Percentiles rank a stretch among this genome's conserved stretches.
Evolutionary conservation across 2,329 filamentous ascomycete genomes (phyloP).

Genomic region (Coleophoma cylindrospora): DNA sequence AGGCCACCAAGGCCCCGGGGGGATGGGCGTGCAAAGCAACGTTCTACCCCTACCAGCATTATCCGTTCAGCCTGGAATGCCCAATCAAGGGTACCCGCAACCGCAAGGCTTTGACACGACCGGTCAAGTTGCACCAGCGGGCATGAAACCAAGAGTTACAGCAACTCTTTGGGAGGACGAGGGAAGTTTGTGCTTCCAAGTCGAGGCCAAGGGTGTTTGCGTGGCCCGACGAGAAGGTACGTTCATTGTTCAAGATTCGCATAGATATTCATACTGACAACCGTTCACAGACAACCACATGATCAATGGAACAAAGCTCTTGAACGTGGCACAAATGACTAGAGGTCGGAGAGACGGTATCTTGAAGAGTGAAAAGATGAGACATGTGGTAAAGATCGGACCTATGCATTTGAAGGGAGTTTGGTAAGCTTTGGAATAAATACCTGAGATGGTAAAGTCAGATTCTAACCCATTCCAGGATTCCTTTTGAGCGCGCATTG

Average conservation of each 20-base stretch:
- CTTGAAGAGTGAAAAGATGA: slow-evolving; percentile 93
- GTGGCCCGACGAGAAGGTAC: slow-evolving; percentile 88
- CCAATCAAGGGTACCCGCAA: slow-evolving; percentile 42
- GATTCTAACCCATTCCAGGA: slow-evolving; percentile 52
- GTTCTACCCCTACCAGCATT: slow-evolving; percentile 62
- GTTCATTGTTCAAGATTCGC: slow-evolving; percentile 13
- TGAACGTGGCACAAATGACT: slow-evolving; percentile 98
- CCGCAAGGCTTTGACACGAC: slow-evolving; percentile 65
- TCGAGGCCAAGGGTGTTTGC: slow-evolving; percentile 93
- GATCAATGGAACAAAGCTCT: slow-evolving; percentile 96
- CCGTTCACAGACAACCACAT: slow-evolving; percentile 78
- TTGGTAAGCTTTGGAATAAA: slow-evolving; percentile 58
- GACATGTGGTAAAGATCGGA: slow-evolving; percentile 97
- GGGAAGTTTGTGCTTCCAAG: slow-evolving; percentile 94
- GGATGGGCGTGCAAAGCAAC: slow-evolving; percentile 61
- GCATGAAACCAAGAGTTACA: slow-evolving; percentile 94
- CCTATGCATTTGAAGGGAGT: slow-evolving; percentile 99
- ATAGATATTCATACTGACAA: slow-evolving; percentile 4
- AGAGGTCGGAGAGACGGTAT: slow-evolving; percentile 92
- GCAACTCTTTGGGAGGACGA: slow-evolving; percentile 98
- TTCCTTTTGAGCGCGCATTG: slow-evolving; percentile 93
- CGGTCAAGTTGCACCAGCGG: slow-evolving; percentile 87
- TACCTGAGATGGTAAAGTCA: background rate
- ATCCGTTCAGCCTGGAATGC: slow-evolving; percentile 44
- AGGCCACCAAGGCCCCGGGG: slow-evolving; percentile 62